Percentiles rank a stretch among this genome's conserved stretches.
Conservation (phyloP, 352 stramenopile species). For the Globisporangium spinosum region DNA sequence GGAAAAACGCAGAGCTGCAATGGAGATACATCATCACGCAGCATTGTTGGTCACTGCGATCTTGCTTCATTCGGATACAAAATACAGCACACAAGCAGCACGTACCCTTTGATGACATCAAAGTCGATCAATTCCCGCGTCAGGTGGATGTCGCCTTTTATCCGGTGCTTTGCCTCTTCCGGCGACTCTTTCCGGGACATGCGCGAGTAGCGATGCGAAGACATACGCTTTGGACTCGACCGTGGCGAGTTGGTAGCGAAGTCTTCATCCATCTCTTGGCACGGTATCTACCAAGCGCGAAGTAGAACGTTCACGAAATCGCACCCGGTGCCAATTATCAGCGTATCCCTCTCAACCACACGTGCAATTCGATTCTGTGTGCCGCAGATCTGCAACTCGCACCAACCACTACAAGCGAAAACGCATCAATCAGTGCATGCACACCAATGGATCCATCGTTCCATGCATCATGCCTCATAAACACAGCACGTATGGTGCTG, state of each 20-base stretch:
- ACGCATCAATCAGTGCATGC: neutral
- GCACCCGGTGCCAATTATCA: neutral
- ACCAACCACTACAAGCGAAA: neutral
- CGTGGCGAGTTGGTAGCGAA: conserved; percentile 28
- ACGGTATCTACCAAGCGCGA: conserved; percentile 5
- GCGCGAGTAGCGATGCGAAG: conserved; percentile 23
- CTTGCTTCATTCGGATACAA: neutral
- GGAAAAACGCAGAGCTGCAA: conserved; percentile 71
- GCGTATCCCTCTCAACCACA: neutral
- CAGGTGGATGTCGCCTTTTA: conserved; percentile 60
- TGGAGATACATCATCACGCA: neutral
- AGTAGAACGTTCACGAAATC: neutral
- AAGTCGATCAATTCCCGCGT: conserved; percentile 83
- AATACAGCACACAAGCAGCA: conserved; percentile 6
- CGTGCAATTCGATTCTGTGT: neutral
- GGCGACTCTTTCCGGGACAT: conserved; percentile 54
- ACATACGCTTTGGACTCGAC: conserved; percentile 23
- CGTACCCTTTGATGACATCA: conserved; percentile 82
- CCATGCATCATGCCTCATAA: neutral
- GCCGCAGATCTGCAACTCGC: neutral
- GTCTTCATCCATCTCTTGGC: conserved; percentile 36
- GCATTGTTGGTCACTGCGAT: neutral
- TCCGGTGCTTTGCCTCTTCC: conserved; percentile 34
- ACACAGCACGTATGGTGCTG: conserved; percentile 2
- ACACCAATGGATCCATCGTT: neutral